Evolutionary conservation across 768 basidiomycete species (phyloP).

Genomic region (Suillus subluteus): DNA sequence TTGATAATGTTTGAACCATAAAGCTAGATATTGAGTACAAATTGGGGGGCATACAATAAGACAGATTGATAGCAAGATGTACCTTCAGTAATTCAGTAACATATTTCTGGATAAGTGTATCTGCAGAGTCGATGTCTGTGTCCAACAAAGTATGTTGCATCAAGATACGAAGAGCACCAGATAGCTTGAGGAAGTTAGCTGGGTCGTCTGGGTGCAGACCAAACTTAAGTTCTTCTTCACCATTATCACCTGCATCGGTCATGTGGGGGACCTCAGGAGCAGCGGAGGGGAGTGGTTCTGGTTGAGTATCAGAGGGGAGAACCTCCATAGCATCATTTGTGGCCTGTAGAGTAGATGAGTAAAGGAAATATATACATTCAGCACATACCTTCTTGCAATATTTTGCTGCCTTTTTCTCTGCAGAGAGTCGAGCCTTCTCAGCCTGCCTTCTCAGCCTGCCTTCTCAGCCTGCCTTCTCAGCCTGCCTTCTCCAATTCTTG

Average conservation of each 20-base stretch:
- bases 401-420: not conserved
- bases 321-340: not conserved
- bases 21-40: not conserved
- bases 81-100: conserved; percentile 24
- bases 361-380: not conserved
- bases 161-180: conserved; percentile 18
- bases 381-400: not conserved
- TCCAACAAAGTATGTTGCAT: conserved; percentile 11
- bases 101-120: conserved; percentile 27
- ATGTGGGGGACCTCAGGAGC: not conserved
- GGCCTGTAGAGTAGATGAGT: conserved; percentile 2
- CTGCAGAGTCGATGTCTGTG: conserved; percentile 15
- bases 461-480: too few species aligned
- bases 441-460: too few species aligned
- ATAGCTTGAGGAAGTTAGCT: conserved; percentile 27
- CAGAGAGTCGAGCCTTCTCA: not conserved
- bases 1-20: too few species aligned
- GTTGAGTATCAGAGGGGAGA: not conserved
- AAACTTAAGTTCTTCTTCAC: conserved; percentile 8
- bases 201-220: conserved; percentile 23
- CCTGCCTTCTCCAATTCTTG: too few species aligned
- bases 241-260: not conserved
- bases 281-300: not conserved
- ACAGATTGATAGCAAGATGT: not conserved
- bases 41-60: not conserved